phyloP scores from a whole-genome alignment of 495 filamentous ascomycete species.

The Penicillium robsamsonii region DNA sequence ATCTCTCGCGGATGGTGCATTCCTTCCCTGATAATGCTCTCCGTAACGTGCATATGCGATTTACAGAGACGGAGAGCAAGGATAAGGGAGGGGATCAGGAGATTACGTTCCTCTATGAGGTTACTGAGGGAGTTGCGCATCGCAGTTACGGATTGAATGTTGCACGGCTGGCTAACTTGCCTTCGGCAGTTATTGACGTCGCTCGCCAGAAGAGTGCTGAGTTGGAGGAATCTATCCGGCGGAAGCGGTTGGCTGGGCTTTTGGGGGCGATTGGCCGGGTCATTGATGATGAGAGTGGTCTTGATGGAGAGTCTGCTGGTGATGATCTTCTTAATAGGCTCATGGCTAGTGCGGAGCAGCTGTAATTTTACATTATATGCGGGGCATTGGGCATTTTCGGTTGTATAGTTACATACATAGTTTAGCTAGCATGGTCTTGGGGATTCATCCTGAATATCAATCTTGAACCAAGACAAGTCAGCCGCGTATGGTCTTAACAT shows the following conservation, averaged over 20 bases:
- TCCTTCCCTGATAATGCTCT: conserved; percentile 60
- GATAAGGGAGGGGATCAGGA: conserved; percentile 37
- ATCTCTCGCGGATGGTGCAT: conserved; percentile 67
- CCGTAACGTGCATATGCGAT: conserved; percentile 81
- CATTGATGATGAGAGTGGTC: conserved; percentile 29
- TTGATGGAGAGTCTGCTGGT: conserved; percentile 3
- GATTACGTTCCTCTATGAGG: conserved; percentile 83
- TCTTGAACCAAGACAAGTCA: neutral
- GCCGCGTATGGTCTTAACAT: neutral
- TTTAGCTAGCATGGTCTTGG: neutral
- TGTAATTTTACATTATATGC: conserved; percentile 23
- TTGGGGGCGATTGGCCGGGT: conserved; percentile 38
- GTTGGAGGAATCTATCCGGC: conserved; percentile 71
- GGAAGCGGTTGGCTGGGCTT: conserved; percentile 52
- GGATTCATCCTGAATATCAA: neutral
- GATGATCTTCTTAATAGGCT: conserved; percentile 37
- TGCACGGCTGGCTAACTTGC: conserved; percentile 80
- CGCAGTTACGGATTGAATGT: conserved; percentile 94
- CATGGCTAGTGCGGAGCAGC: conserved; percentile 37
- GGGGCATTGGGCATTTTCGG: conserved; percentile 1
- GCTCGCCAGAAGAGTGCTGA: conserved; percentile 76
- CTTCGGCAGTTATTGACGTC: conserved; percentile 68
- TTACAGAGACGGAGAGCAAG: conserved; percentile 53
- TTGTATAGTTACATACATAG: conserved; percentile 12
- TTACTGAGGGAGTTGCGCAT: conserved; percentile 86